Conservation (phyloP, 2,329 filamentous ascomycete species). For the Paecilomyces fulvus region DNA sequence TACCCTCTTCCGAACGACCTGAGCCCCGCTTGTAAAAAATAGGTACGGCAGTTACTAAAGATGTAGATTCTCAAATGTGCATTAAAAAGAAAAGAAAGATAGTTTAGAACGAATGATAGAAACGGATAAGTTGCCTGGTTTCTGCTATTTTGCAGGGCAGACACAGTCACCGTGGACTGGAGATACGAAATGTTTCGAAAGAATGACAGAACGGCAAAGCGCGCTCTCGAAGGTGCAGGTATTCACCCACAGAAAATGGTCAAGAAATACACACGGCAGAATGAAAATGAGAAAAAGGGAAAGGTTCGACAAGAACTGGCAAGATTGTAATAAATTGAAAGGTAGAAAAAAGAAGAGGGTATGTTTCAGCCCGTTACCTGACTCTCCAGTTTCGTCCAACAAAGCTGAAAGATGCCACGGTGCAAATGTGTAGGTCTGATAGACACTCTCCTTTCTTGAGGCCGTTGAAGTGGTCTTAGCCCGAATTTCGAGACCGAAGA, state of each 20-base stretch:
- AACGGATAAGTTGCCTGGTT: background rate
- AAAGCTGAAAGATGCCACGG: background rate
- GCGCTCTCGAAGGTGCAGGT: background rate
- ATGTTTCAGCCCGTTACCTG: no score
- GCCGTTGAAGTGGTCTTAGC: background rate
- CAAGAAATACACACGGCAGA: constrained; percentile 1
- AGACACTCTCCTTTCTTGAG: background rate
- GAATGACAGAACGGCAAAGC: background rate
- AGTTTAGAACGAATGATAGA: background rate
- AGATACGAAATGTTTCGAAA: background rate
- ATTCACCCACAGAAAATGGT: background rate
- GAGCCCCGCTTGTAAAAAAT: background rate
- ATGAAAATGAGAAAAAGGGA: constrained; percentile 1
- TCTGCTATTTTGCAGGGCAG: no score
- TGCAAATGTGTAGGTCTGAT: background rate
- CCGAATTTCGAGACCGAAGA: background rate
- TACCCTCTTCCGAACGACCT: background rate
- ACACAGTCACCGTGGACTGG: background rate
- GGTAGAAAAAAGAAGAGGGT: no score
- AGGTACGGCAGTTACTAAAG: background rate
- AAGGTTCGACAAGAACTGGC: background rate
- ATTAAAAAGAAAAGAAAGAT: background rate
- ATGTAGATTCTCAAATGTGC: background rate
- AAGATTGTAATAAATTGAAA: background rate
- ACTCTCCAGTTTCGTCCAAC: background rate